Evolutionary conservation across 345 rosid species (phyloP), one percentile per base, ranked within the genome.

Genomic region (Toxicodendron radicans): DNA sequence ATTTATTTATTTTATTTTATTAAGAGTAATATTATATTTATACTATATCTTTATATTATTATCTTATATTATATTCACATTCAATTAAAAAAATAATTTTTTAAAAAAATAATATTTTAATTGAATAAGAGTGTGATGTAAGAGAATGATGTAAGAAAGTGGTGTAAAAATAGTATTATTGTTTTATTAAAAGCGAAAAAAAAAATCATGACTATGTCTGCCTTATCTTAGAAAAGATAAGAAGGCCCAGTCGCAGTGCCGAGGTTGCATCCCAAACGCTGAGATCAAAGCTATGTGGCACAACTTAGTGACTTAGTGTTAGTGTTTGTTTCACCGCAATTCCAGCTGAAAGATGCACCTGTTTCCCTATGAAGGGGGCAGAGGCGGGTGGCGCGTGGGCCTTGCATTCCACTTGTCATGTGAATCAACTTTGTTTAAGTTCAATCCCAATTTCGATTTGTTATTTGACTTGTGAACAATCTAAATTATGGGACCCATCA

Each of bases 381-480:
- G 3, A 5, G 6, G 1, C 2, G 52, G 67, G 71, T 12, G 74
- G 81, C 76, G 79, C 79, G 72, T 75, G 81, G 76, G 54, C 1
- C 64, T n/a, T 61, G 63, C 41, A 14, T 21, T 27, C 74, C 73
- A 33, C 43, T 41, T 24, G 70, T 64, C 60, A 74, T 48, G 52
- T 63, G 69, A 73, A 20, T 1, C 13, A 0, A 8, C n/a, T 1
- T 7, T 56, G 4, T 7, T n/a, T n/a, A 12, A 43, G 57, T 64
- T 70, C 65, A 32, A 60, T 63, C 74, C 45, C 58, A 57, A 58
- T 27, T 46, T 66, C 46, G 66, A 73, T 72, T 54, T 69, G 61
- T 54, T n/a, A 9, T 53, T 79, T 73, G 73, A 51, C 78, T 64
- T 24, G 0, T 2, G 23, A 32, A 13, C 32, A 54, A 21, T 35